Percentiles rank a stretch among this genome's conserved stretches.
phyloP scores from a whole-genome alignment of 1,284 basidiomycete genomes.

The Singerocomus inundabilis region DNA sequence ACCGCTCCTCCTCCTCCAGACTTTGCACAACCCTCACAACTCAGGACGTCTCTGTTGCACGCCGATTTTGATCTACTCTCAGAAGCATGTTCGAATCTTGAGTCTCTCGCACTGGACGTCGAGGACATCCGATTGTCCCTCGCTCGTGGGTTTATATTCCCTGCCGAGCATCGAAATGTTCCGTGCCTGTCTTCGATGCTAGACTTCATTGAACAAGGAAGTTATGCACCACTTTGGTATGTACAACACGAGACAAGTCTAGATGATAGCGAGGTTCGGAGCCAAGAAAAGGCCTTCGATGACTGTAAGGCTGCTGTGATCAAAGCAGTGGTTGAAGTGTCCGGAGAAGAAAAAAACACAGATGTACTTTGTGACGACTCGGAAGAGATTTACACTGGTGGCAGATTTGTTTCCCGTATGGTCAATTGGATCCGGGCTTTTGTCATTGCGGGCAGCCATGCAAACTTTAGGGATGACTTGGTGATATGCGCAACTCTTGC shows the following conservation, averaged over 20 bases:
- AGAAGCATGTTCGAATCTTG: constrained; percentile 70
- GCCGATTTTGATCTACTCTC: constrained; percentile 72
- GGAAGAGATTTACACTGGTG: constrained; percentile 56
- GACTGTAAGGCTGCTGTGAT: constrained; percentile 83
- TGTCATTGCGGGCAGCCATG: constrained; percentile 32
- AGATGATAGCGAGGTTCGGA: constrained; percentile 45
- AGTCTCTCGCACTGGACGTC: constrained; percentile 72
- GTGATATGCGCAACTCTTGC: constrained; percentile 80
- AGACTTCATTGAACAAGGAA: constrained; percentile 69
- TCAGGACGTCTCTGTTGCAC: constrained; percentile 53
- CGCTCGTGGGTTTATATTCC: constrained; percentile 61
- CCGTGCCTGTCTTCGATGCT: constrained; percentile 63
- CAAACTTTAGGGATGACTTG: constrained; percentile 65
- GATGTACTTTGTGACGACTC: constrained; percentile 70
- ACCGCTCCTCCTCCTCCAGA: constrained; percentile 36
- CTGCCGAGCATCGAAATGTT: constrained; percentile 55
- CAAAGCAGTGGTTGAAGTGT: constrained; percentile 81
- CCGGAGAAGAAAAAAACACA: constrained; percentile 79
- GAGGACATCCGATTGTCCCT: constrained; percentile 70
- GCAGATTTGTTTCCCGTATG: constrained; percentile 72
- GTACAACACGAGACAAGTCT: constrained; percentile 36
- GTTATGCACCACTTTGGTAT: constrained; percentile 65
- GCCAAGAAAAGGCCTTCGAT: constrained; percentile 70
- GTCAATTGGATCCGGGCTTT: constrained; percentile 72
- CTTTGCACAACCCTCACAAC: constrained; percentile 43